Evolutionary conservation across 164 flowering plant genomes (phyloP).

Genomic region (Umbilicus rupestris): DNA sequence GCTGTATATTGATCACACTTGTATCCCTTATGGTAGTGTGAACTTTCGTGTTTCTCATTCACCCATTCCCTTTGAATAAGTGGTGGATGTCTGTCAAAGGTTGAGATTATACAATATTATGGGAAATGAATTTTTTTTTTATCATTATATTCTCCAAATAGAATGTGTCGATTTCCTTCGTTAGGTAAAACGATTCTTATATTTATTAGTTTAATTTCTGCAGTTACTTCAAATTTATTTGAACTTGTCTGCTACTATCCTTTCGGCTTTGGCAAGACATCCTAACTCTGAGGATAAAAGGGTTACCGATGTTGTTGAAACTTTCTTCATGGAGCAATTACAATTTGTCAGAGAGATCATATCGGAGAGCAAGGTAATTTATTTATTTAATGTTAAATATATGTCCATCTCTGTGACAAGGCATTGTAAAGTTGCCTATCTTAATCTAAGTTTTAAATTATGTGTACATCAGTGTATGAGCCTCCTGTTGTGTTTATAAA

Average conservation of each 20-base stretch:
- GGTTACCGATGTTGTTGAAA: constrained; percentile 32
- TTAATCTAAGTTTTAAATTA: too few relatives aligned
- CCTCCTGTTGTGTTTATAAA: too few relatives aligned
- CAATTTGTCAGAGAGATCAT: constrained; percentile 39
- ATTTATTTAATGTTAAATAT: not conserved
- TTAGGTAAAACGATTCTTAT: not conserved
- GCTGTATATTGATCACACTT: too few relatives aligned
- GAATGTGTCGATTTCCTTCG: not conserved
- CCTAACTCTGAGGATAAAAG: constrained; percentile 27
- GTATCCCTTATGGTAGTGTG: not conserved
- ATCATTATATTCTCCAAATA: not conserved
- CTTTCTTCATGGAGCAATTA: constrained; percentile 48
- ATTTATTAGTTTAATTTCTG: constrained; percentile 14
- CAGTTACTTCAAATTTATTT: constrained; percentile 67
- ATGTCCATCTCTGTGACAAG: not conserved
- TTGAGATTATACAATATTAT: not conserved
- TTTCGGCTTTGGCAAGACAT: constrained; percentile 34
- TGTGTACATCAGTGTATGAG: too few relatives aligned
- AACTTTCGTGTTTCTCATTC: not conserved
- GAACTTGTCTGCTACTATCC: constrained; percentile 37
- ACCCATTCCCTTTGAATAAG: not conserved
- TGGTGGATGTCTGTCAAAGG: not conserved
- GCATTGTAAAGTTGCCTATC: too few relatives aligned
- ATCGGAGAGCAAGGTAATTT: constrained; percentile 58
- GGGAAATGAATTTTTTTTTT: not conserved